phyloP scores from a whole-genome alignment of 345 rosid genomes.

The Populus deltoides region DNA sequence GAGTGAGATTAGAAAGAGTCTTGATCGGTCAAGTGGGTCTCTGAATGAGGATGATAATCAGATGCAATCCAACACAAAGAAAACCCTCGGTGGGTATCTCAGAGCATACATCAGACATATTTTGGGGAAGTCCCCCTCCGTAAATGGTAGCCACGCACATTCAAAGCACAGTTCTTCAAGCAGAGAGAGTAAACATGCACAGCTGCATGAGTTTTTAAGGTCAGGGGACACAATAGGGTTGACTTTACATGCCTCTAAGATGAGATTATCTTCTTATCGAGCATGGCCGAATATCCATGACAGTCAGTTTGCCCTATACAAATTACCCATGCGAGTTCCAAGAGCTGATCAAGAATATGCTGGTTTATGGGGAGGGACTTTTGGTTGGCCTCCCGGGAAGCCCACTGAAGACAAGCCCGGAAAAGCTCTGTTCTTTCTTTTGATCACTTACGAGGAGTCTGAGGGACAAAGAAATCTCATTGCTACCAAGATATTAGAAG shows the following conservation, averaged over 20 bases:
- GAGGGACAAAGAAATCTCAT: conserved; percentile 50
- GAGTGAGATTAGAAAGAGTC: conserved; percentile 40
- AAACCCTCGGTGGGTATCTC: conserved; percentile 46
- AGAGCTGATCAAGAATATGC: conserved; percentile 59
- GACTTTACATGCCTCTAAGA: conserved; percentile 44
- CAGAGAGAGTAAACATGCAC: conserved; percentile 49
- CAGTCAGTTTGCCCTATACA: conserved; percentile 69
- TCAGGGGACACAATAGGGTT: conserved; percentile 64
- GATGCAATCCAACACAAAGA: conserved; percentile 33
- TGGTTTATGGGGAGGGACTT: conserved; percentile 84
- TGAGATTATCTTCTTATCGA: conserved; percentile 61
- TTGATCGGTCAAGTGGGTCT: conserved; percentile 34
- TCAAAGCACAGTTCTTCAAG: conserved; percentile 48
- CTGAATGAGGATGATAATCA: conserved; percentile 36
- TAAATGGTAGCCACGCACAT: conserved; percentile 25
- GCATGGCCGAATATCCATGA: conserved; percentile 91
- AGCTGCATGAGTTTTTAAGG: conserved; percentile 55
- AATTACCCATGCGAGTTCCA: conserved; percentile 53
- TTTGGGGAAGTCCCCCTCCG: conserved; percentile 50
- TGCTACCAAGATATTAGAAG: conserved; percentile 86
- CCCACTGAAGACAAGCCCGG: conserved; percentile 68
- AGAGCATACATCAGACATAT: conserved; percentile 53
- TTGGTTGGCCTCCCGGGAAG: conserved; percentile 83
- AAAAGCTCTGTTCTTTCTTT: conserved; percentile 70
- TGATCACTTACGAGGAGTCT: conserved; percentile 71